These are phyloP conservation scores for Vachellia pachyceras DNA, from an alignment of 306 rosid species.

Conservation along the genomic window DNA sequence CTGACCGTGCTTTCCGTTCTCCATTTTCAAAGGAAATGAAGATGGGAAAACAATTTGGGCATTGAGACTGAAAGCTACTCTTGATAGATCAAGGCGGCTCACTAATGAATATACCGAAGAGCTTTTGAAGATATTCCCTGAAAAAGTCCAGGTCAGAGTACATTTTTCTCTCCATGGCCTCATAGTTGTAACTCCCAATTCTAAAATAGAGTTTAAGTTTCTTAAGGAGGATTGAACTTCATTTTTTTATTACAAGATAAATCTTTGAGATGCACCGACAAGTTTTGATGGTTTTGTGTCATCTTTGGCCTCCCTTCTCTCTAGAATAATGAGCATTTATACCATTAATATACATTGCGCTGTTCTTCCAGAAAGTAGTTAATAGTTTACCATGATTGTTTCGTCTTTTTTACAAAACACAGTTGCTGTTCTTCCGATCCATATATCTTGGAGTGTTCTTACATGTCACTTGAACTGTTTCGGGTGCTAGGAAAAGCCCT, in stretches of 20 bases:
- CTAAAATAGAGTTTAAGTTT: constrained; percentile 13
- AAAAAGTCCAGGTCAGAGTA: constrained; percentile 81
- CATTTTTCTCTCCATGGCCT: constrained; percentile 30
- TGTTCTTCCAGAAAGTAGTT: not conserved
- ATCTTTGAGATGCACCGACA: not conserved
- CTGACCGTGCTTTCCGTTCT: constrained; percentile 21
- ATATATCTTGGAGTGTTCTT: constrained; percentile 33
- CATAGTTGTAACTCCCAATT: constrained; percentile 13
- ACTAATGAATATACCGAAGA: constrained; percentile 96
- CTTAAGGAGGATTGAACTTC: not conserved
- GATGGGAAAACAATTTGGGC: constrained; percentile 93
- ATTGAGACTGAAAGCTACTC: constrained; percentile 91
- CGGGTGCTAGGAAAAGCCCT: constrained; percentile 89
- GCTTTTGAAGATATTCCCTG: constrained; percentile 91
- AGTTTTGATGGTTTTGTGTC: not conserved
- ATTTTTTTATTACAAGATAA: constrained; percentile 1
- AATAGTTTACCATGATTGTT: constrained; percentile 7
- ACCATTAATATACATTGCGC: not conserved
- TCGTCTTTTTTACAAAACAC: not conserved
- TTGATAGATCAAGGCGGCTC: constrained; percentile 92
- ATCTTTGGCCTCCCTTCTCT: not conserved
- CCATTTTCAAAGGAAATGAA: constrained; percentile 68
- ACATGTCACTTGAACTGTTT: constrained; percentile 37
- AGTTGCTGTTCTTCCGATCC: constrained; percentile 29
- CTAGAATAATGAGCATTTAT: not conserved